phyloP scores from a whole-genome alignment of 306 rosid species.

The Leucaena leucocephala region DNA sequence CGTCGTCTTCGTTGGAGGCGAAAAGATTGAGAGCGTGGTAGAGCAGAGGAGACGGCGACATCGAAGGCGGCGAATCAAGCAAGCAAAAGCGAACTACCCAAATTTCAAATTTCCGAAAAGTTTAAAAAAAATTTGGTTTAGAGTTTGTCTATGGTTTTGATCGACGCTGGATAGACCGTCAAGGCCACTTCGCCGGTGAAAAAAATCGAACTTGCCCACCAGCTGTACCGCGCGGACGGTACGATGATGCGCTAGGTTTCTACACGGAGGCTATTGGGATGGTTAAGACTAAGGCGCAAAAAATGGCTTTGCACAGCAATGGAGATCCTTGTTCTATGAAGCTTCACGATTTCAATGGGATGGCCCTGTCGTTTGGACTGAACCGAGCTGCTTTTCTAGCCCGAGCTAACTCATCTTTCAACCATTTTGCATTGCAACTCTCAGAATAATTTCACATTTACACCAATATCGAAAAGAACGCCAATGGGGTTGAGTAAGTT shows the following conservation, averaged over 20 bases:
- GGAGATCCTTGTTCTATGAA: slow-evolving; percentile 83
- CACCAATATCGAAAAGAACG: too few species aligned
- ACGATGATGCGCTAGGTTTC: slow-evolving; percentile 76
- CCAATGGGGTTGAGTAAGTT: too few species aligned
- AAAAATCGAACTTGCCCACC: slow-evolving; percentile 88
- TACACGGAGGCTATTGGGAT: slow-evolving; percentile 79
- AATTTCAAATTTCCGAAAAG: not conserved
- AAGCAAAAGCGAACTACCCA: not conserved
- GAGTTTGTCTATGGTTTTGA: not conserved
- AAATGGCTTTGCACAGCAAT: slow-evolving; percentile 33
- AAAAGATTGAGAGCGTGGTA: too few species aligned
- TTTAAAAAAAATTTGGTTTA: too few species aligned
- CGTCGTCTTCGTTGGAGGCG: too few species aligned
- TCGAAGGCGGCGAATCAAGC: too few species aligned
- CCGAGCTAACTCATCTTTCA: too few species aligned
- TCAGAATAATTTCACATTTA: not conserved
- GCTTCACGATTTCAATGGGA: slow-evolving; percentile 68
- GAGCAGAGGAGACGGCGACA: too few species aligned
- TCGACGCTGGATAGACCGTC: slow-evolving; percentile 6
- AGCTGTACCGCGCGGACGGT: slow-evolving; percentile 81
- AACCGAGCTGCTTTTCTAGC: too few species aligned
- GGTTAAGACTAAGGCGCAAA: slow-evolving; percentile 79
- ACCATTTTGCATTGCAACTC: too few species aligned
- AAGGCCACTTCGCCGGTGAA: slow-evolving; percentile 64
- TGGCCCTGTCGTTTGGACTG: too few species aligned